These are phyloP conservation scores for Platanthera guangdongensis DNA, from an alignment of 106 monocot species.

Conservation along the genomic window DNA sequence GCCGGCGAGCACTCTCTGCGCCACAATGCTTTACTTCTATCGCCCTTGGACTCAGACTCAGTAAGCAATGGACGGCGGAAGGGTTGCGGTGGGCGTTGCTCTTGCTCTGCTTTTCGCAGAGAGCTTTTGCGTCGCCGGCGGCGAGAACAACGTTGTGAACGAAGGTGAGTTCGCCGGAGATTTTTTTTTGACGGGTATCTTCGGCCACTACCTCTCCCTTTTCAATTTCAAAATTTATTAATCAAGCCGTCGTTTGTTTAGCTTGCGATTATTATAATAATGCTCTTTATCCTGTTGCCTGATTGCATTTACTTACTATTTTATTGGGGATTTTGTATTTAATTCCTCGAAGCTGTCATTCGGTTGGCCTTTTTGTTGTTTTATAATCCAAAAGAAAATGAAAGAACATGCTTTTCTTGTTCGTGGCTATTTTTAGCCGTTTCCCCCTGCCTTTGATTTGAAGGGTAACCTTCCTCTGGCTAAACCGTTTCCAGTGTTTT, in stretches of 20 bases:
- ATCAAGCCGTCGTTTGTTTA: neutral
- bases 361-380: neutral
- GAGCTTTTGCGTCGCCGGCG: constrained; percentile 3
- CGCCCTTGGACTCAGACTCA: neutral
- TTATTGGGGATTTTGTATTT: constrained; percentile 1
- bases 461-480: neutral
- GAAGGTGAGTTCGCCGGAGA: constrained; percentile 3
- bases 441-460: neutral
- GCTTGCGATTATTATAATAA: constrained; percentile 8
- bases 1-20: neutral
- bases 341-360: neutral
- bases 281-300: constrained; percentile 3
- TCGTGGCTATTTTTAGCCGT: neutral
- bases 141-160: neutral
- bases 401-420: neutral
- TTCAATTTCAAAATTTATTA: neutral
- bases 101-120: constrained; percentile 5
- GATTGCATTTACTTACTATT: constrained; percentile 1
- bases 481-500: neutral
- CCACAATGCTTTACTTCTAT: neutral
- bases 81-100: constrained; percentile 1
- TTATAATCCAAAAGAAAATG: neutral
- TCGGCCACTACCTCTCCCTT: neutral
- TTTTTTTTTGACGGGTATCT: neutral
- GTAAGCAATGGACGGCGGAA: neutral